phyloP scores from a whole-genome alignment of 2,329 filamentous ascomycete species.

The Cytospora piceicola region DNA sequence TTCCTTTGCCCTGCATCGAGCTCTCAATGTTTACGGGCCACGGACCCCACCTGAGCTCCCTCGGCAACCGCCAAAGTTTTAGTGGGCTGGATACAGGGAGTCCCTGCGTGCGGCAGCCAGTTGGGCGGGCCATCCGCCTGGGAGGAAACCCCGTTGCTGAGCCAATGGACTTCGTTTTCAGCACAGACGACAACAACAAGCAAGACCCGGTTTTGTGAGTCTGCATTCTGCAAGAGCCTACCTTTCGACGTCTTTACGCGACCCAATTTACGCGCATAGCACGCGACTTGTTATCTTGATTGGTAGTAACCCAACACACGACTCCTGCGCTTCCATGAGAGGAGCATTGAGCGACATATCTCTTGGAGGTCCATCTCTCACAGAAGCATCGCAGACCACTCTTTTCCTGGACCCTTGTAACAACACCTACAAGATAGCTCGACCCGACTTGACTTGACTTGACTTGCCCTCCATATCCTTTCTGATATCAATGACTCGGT shows the following conservation, averaged over 20 bases:
- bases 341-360: neutral
- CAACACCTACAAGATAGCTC: neutral
- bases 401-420: slow-evolving; percentile 11
- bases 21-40: slow-evolving; percentile 30
- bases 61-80: slow-evolving; percentile 27
- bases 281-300: slow-evolving; percentile 23
- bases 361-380: slow-evolving; percentile 1
- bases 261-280: slow-evolving; percentile 28
- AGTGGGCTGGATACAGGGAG: slow-evolving; percentile 8
- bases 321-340: slow-evolving; percentile 8
- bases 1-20: neutral
- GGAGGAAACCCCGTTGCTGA: slow-evolving; percentile 25
- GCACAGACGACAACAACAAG: slow-evolving; percentile 19
- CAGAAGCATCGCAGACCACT: slow-evolving; percentile 12
- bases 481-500: neutral
- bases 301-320: neutral
- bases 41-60: slow-evolving; percentile 25
- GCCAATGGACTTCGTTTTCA: slow-evolving; percentile 22
- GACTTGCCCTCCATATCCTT: slow-evolving; percentile 15
- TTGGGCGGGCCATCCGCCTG: slow-evolving; percentile 8
- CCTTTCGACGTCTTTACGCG: slow-evolving; percentile 15
- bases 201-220: slow-evolving; percentile 20
- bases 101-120: neutral
- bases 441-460: neutral
- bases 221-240: slow-evolving; percentile 13